A percentile compares a stretch with the other conserved stretches of the same genome.
These are phyloP conservation scores for Beauveria pseudobassiana DNA, from an alignment of 2,329 filamentous ascomycete species.

Conservation along the genomic window DNA sequence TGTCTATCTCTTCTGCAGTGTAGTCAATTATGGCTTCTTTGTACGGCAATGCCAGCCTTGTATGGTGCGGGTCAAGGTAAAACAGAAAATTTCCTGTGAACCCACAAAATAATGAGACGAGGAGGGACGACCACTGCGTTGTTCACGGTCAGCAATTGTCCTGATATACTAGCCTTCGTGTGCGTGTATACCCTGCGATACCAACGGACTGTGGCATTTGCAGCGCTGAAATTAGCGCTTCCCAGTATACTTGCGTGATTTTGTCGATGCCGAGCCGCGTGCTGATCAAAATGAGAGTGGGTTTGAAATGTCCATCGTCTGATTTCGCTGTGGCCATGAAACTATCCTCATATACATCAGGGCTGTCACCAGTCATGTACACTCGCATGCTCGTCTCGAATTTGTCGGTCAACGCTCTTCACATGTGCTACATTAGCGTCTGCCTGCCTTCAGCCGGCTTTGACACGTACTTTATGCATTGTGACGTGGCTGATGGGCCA, in stretches of 20 bases:
- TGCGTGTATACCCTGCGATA: constrained; percentile 68
- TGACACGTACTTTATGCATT: constrained; percentile 75
- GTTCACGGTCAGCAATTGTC: not conserved
- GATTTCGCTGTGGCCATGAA: constrained; percentile 72
- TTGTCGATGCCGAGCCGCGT: constrained; percentile 89
- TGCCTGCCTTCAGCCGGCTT: not conserved
- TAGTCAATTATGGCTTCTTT: constrained; percentile 50
- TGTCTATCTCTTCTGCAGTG: constrained; percentile 64
- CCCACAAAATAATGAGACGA: constrained; percentile 65
- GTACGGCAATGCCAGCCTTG: constrained; percentile 64
- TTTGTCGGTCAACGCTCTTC: constrained; percentile 65
- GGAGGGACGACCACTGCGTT: constrained; percentile 72
- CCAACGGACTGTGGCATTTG: constrained; percentile 91
- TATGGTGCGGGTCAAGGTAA: constrained; percentile 91
- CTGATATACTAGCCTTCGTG: constrained; percentile 1
- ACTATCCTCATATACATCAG: constrained; percentile 87
- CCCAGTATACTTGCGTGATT: constrained; percentile 90
- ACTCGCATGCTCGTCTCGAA: constrained; percentile 63
- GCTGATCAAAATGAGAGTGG: constrained; percentile 82
- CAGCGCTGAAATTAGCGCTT: constrained; percentile 76
- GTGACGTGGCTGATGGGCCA: constrained; percentile 90
- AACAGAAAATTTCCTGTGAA: constrained; percentile 66
- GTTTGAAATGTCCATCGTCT: constrained; percentile 59
- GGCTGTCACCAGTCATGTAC: constrained; percentile 82
- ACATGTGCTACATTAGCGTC: constrained; percentile 13